These are phyloP conservation scores for Solanum pimpinellifolium DNA, from an alignment of 257 asterid genomes.

Conservation along the genomic window DNA sequence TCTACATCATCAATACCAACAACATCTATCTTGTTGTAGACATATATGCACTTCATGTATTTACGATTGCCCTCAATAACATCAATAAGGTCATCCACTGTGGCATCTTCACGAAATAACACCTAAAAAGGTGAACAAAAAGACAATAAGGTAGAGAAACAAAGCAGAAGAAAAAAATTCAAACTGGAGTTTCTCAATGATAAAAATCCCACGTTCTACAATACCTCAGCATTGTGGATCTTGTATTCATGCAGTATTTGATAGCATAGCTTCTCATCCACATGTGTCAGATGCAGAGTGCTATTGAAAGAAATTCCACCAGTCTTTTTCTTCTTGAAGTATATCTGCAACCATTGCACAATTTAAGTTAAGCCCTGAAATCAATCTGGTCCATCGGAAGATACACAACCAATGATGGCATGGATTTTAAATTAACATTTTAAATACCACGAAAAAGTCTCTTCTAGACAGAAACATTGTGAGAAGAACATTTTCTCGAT, in stretches of 20 bases:
- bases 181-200: neutral
- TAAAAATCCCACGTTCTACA: neutral
- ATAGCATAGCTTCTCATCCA: slow-evolving; percentile 99
- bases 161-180: neutral
- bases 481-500: neutral
- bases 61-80: slow-evolving; percentile 98
- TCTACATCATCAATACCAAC: slow-evolving; percentile 96
- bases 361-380: neutral
- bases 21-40: slow-evolving; percentile 96
- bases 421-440: neutral
- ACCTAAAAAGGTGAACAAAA: slow-evolving; percentile 28
- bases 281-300: slow-evolving; percentile 69
- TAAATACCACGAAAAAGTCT: neutral
- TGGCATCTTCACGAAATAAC: slow-evolving; percentile 96
- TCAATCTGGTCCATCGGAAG: neutral
- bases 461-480: neutral
- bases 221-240: slow-evolving; percentile 99
- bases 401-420: neutral
- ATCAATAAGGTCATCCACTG: slow-evolving; percentile 95
- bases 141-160: neutral
- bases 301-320: slow-evolving; percentile 98
- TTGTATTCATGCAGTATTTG: slow-evolving; percentile 95
- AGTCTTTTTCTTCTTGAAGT: slow-evolving; percentile 92
- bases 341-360: slow-evolving; percentile 50
- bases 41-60: slow-evolving; percentile 92